Conservation (phyloP, 495 filamentous ascomycete genomes). For the Aspergillus coremiiformis region DNA sequence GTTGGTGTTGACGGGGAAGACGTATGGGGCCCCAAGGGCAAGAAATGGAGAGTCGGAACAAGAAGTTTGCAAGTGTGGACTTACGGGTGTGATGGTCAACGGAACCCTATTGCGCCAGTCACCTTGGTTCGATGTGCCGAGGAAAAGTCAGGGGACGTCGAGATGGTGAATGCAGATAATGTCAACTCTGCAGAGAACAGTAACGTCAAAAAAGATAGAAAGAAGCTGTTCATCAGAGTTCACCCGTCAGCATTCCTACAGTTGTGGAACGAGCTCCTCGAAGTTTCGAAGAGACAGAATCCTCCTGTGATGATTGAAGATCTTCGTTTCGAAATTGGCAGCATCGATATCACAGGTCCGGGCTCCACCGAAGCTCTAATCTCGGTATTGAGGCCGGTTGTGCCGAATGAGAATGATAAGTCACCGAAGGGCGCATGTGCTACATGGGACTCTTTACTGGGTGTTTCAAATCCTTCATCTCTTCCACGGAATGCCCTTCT, state of each 20-base stretch:
- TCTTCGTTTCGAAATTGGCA: conserved; percentile 87
- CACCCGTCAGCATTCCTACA: conserved; percentile 88
- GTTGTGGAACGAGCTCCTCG: conserved; percentile 70
- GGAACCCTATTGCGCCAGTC: conserved; percentile 64
- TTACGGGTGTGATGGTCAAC: conserved; percentile 47
- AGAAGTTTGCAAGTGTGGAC: conserved; percentile 63
- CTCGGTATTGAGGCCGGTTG: conserved; percentile 56
- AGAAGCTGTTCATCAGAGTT: conserved; percentile 64
- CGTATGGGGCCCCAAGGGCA: conserved; percentile 53
- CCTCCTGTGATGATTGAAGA: conserved; percentile 77
- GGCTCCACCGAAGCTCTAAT: conserved; percentile 75
- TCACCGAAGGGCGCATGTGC: conserved; percentile 38
- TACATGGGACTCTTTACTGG: conserved; percentile 56
- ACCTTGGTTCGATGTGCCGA: conserved; percentile 61
- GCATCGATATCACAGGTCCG: conserved; percentile 81
- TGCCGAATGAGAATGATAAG: conserved; percentile 16
- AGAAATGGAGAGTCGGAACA: conserved; percentile 67
- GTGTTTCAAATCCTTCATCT: conserved; percentile 68
- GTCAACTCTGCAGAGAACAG: conserved; percentile 15
- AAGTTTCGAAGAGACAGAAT: conserved; percentile 59
- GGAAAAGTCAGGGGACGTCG: conserved; percentile 25
- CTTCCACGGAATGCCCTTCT: conserved; percentile 68
- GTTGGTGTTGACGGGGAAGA: conserved; percentile 51
- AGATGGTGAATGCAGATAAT: conserved; percentile 27
- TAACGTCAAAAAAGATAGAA: conserved; percentile 35